Evolutionary conservation across 2,329 filamentous ascomycete species (phyloP).

Genomic region (Aspergillus bombycis): DNA sequence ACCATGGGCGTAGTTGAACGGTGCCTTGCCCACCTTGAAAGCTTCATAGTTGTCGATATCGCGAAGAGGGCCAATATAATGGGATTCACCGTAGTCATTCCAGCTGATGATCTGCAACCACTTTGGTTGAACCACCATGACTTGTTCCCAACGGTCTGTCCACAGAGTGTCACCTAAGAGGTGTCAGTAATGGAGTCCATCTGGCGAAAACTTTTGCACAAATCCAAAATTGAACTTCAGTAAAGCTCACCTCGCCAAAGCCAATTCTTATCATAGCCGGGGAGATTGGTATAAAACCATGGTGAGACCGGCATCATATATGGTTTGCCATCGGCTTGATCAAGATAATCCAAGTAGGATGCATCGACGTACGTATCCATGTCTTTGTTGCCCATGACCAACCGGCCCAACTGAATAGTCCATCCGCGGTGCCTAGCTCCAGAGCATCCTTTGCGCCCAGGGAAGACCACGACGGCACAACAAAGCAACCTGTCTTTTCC

Average conservation of each 20-base stretch:
- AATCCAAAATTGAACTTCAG: neutral
- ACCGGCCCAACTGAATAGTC: constrained; percentile 43
- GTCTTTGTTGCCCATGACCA: constrained; percentile 49
- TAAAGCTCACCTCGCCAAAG: constrained; percentile 47
- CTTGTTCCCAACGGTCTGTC: constrained; percentile 45
- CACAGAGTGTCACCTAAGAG: constrained; percentile 33
- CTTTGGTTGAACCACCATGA: constrained; percentile 47
- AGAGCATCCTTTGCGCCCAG: constrained; percentile 33
- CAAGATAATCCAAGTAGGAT: constrained; percentile 40
- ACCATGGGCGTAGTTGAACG: constrained; percentile 32
- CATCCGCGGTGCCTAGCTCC: constrained; percentile 33
- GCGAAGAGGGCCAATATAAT: constrained; percentile 54
- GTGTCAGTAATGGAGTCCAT: neutral
- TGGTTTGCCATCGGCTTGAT: constrained; percentile 33
- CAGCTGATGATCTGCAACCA: constrained; percentile 53
- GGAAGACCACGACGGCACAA: constrained; percentile 52
- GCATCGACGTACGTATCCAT: constrained; percentile 45
- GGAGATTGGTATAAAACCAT: constrained; percentile 58
- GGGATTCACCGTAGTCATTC: constrained; percentile 59
- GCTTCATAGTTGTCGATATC: constrained; percentile 21
- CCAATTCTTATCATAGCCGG: constrained; percentile 56
- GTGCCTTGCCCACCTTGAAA: constrained; percentile 34
- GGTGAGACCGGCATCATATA: constrained; percentile 55
- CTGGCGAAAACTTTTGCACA: neutral
- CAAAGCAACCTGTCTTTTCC: constrained; percentile 42